Percentiles rank a stretch among this genome's conserved stretches.
Conservation (phyloP, 2,329 filamentous ascomycete species). For the Fusarium bactridioides region DNA sequence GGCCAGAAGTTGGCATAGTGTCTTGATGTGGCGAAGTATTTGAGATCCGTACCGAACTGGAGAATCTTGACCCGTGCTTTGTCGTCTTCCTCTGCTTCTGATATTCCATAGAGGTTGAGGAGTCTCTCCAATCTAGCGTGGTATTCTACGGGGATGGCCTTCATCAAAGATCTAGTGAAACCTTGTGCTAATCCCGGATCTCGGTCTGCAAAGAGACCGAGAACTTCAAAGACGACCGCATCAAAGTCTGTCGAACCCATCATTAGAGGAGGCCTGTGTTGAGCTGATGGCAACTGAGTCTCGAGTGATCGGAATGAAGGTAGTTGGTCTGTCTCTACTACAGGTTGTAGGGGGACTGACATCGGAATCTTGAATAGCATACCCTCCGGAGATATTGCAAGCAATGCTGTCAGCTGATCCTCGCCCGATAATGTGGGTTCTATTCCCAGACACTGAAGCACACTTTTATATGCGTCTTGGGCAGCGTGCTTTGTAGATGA, state of each 20-base stretch:
- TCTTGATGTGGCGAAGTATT: not conserved
- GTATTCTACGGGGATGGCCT: not conserved
- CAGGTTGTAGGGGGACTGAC: not conserved
- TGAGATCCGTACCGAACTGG: not conserved
- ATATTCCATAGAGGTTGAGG: not conserved
- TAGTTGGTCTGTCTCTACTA: not conserved
- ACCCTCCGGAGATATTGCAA: not conserved
- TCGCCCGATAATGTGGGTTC: not conserved
- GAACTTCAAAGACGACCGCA: not conserved
- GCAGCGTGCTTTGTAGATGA: not conserved
- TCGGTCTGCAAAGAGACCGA: not conserved
- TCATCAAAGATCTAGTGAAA: accelerated
- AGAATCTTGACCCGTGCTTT: not conserved
- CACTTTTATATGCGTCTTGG: not conserved
- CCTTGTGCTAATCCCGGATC: not conserved
- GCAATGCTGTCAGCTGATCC: not conserved
- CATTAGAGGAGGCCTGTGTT: not conserved
- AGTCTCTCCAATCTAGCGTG: accelerated
- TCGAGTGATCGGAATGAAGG: not conserved
- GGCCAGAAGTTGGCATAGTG: not conserved
- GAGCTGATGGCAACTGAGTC: accelerated
- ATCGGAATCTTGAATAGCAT: not conserved
- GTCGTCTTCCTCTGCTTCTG: accelerated
- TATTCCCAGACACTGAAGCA: not conserved
- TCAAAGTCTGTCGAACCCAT: not conserved